Conservation (phyloP, 108 stramenopile species). For the Cyclotella sp. region DNA sequence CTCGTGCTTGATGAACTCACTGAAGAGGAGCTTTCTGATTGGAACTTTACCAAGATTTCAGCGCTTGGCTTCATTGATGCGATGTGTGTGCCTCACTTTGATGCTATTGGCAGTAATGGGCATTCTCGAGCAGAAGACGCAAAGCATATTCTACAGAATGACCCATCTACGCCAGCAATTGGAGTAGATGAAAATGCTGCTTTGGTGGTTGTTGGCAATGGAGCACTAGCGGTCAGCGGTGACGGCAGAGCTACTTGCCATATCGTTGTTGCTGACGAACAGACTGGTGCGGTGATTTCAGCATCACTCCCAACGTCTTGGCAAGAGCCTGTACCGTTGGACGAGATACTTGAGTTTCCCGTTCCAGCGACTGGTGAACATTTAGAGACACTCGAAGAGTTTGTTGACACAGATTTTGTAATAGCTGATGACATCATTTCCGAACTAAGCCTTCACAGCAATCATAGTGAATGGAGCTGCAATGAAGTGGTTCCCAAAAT, state of each 20-base stretch:
- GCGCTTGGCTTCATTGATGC: slow-evolving; percentile 42
- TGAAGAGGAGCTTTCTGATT: slow-evolving; percentile 41
- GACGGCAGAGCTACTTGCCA: slow-evolving; percentile 50
- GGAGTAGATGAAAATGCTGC: slow-evolving; percentile 45
- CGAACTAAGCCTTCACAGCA: neutral
- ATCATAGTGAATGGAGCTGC: neutral
- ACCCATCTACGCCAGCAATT: slow-evolving; percentile 13
- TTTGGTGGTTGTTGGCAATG: slow-evolving; percentile 35
- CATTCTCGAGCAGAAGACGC: slow-evolving; percentile 19
- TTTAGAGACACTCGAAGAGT: slow-evolving; percentile 9
- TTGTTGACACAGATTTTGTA: slow-evolving; percentile 6
- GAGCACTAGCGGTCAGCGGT: slow-evolving; percentile 38
- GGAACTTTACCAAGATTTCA: slow-evolving; percentile 41
- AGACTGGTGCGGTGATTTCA: slow-evolving; percentile 22
- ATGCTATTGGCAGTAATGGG: slow-evolving; percentile 31
- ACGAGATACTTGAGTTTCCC: slow-evolving; percentile 4
- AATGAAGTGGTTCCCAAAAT: slow-evolving; percentile 25
- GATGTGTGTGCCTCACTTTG: slow-evolving; percentile 46
- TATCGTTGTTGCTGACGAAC: slow-evolving; percentile 21
- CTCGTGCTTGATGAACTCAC: slow-evolving; percentile 13
- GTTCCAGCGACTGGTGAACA: neutral
- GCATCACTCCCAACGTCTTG: slow-evolving; percentile 10
- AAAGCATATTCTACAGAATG: slow-evolving; percentile 21
- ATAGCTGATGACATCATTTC: slow-evolving; percentile 14
- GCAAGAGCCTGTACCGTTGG: slow-evolving; percentile 7